Evolutionary conservation across 192 early-diverging fungal species (phyloP).

Genomic region (Entomortierella lignicola): DNA sequence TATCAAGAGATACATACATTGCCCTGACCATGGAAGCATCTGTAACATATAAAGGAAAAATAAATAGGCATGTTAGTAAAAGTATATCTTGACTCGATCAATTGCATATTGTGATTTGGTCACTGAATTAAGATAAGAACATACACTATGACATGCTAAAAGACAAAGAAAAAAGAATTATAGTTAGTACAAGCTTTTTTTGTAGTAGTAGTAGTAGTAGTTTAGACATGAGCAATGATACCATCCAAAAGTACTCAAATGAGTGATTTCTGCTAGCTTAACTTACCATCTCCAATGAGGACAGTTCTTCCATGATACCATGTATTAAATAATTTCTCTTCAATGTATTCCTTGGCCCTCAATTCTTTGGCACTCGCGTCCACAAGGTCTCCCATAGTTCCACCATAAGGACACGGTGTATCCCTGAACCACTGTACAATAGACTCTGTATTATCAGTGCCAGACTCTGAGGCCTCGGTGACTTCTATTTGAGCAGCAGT

Average conservation of each 20-base stretch:
- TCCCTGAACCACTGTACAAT: slow-evolving; percentile 5
- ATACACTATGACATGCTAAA: slow-evolving; percentile 15
- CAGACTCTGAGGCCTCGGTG: not conserved
- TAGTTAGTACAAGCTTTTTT: no score
- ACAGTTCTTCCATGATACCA: slow-evolving; percentile 19
- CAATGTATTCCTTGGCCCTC: not conserved
- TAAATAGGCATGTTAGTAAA: not conserved
- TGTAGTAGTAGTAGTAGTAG: no score
- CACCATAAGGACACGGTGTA: slow-evolving; percentile 2
- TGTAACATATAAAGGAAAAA: not conserved
- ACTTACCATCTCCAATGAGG: slow-evolving; percentile 20
- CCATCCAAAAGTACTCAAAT: no score
- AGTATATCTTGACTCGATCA: no score
- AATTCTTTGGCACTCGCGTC: not conserved
- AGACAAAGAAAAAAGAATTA: no score
- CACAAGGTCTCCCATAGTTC: slow-evolving; percentile 13
- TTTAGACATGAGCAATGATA: no score
- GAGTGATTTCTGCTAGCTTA: no score
- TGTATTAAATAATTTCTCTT: slow-evolving; percentile 12
- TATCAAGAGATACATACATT: not conserved
- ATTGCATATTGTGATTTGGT: no score
- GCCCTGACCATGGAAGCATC: slow-evolving; percentile 6
- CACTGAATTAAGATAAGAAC: not conserved
- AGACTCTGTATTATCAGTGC: not conserved
- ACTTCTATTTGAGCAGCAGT: not conserved